phyloP scores from a whole-genome alignment of 148 eudicot genomes.

The Limonium bicolor region DNA sequence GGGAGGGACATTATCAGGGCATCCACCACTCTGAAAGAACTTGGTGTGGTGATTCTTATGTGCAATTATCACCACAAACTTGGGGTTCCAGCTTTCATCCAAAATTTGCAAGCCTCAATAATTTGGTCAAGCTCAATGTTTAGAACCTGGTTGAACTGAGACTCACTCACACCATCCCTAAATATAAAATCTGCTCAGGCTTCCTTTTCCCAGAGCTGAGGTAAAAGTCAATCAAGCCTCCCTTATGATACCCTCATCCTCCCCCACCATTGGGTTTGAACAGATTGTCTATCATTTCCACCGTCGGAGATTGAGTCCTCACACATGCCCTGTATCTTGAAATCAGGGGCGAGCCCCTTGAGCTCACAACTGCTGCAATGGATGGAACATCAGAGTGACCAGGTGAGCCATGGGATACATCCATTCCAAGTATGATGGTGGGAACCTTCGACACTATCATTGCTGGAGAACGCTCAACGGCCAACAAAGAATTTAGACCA shows the following conservation, averaged over 20 bases:
- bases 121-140: conserved; percentile 31
- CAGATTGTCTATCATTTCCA: conserved; percentile 61
- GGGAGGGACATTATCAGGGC: conserved; percentile 28
- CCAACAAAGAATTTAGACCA: conserved; percentile 31
- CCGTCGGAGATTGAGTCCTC: conserved; percentile 57
- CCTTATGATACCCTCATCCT: conserved; percentile 61
- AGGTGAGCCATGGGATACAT: conserved; percentile 49
- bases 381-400: conserved; percentile 47
- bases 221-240: conserved; percentile 26
- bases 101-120: conserved; percentile 23
- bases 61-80: conserved; percentile 21
- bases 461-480: conserved; percentile 15
- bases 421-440: conserved; percentile 41
- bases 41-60: conserved; percentile 36
- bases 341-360: conserved; percentile 61
- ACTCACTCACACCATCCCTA: conserved; percentile 41
- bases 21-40: conserved; percentile 19
- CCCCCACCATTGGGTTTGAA: conserved; percentile 32
- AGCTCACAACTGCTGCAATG: conserved; percentile 61
- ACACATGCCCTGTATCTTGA: conserved; percentile 70
- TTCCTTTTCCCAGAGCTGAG: conserved; percentile 23
- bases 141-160: conserved; percentile 28
- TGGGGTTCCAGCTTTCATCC: conserved; percentile 18
- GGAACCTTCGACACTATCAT: conserved; percentile 28
- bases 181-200: conserved; percentile 28